A percentile compares a stretch with the other conserved stretches of the same genome.
phyloP scores from a whole-genome alignment of 2,329 filamentous ascomycete species.

The Pseudomassariella vexata region DNA sequence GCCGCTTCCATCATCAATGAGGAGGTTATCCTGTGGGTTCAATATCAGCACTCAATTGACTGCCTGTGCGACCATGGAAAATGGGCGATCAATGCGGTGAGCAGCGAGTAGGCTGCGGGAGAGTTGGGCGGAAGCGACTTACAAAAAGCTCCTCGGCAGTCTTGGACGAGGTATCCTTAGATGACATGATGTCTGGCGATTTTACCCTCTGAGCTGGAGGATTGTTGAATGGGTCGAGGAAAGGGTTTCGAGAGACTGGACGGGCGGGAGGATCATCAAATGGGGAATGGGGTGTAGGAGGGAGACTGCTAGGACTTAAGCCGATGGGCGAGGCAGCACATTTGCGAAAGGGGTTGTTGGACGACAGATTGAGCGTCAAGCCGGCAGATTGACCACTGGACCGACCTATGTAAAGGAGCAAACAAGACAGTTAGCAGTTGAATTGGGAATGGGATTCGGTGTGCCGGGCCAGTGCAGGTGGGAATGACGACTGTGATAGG shows the following conservation, averaged over 20 bases:
- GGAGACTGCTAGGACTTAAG: constrained; percentile 15
- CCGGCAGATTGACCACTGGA: constrained; percentile 40
- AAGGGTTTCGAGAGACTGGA: constrained; percentile 69
- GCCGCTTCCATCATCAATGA: constrained; percentile 47
- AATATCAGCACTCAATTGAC: constrained; percentile 8
- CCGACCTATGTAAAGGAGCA: constrained; percentile 29
- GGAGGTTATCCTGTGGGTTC: constrained; percentile 57
- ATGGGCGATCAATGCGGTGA: constrained; percentile 13
- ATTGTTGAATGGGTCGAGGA: constrained; percentile 51
- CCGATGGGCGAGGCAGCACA: constrained; percentile 56
- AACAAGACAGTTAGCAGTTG: constrained; percentile 19
- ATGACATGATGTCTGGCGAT: constrained; percentile 45
- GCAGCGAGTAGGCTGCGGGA: constrained; percentile 12
- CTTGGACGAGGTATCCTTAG: constrained; percentile 40
- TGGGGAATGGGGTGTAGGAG: constrained; percentile 43
- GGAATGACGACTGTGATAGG: constrained; percentile 35
- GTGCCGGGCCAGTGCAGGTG: constrained; percentile 32
- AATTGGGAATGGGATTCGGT: constrained; percentile 2
- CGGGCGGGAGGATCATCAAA: constrained; percentile 55
- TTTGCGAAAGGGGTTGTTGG: constrained; percentile 79
- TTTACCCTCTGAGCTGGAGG: constrained; percentile 24
- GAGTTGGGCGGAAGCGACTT: constrained; percentile 35
- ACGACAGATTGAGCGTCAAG: constrained; percentile 64
- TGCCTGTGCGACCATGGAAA: neutral
- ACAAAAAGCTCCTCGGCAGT: constrained; percentile 72